Evolutionary conservation across 2,329 filamentous ascomycete genomes (phyloP), one percentile per base, ranked within the genome.

Genomic region (Penicillium sp.): DNA sequence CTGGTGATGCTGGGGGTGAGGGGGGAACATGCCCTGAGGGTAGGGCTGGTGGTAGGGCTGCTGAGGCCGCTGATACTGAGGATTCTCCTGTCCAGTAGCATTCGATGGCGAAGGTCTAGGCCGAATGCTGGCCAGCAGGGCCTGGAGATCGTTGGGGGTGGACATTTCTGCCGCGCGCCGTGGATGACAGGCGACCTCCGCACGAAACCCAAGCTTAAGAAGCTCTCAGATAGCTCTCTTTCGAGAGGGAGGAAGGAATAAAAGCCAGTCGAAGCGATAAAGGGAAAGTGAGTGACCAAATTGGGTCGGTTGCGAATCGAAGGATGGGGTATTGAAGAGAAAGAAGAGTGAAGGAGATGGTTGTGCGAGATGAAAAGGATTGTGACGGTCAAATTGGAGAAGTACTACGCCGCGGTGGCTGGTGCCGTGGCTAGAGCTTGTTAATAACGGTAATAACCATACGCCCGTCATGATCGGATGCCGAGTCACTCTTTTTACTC

Each of bases 141-240:
- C 78, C 72, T 81, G 79, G 60, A 82, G 72, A 74, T 82, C 79
- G 62, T 75, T 78, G 61, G 77, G 76, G 71, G 77, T 78, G 65
- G 80, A 81, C 80, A 82, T 82, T 79, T 78, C 78, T 79, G 76
- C 72, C 76, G 66, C 73, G 72, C 73, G 72, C 72, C 72, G 62
- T 58, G 58, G 57, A 59, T 63, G 54, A 60, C 60, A 68, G 69
- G 67, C 71, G 71, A 74, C 72, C 70, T 70, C 69, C 65, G 71
- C 69, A 65, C 59, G 63, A 65, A 66, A 63, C 64, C 64, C 68
- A 69, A 74, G 69, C 70, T 72, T 63, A 49, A 47, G 56, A 53
- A 70, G 66, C 67, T 71, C 64, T 68, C 58, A 62, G 59, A 53
- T 33, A 73, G 72, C 74, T 74, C 74, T 75, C 72, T 74, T 73